A percentile compares a stretch with the other conserved stretches of the same genome.
Evolutionary conservation across 371 early-diverging fungal species (phyloP).

Genomic region (Mortierella sp.): DNA sequence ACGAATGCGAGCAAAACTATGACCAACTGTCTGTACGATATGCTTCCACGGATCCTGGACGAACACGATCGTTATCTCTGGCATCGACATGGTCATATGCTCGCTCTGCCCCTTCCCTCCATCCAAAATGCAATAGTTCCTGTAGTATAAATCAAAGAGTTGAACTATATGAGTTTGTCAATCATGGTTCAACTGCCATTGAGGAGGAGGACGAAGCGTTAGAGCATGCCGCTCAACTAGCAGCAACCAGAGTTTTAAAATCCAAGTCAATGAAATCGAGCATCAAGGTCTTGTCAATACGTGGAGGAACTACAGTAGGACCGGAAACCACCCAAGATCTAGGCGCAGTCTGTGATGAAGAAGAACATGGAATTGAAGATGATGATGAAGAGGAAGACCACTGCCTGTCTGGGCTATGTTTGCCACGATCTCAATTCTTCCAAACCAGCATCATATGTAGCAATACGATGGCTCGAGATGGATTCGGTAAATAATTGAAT

Average conservation of each 20-base stretch:
- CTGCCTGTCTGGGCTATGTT: slow-evolving; percentile 34
- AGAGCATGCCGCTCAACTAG: slow-evolving; percentile 20
- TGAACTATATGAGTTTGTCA: slow-evolving; percentile 87
- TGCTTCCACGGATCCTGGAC: not conserved
- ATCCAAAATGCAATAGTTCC: slow-evolving; percentile 36
- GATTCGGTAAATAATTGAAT: slow-evolving; percentile 27
- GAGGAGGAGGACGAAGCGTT: slow-evolving; percentile 40
- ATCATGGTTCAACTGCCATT: slow-evolving; percentile 26
- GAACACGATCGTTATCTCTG: not conserved
- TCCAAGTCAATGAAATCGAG: not conserved
- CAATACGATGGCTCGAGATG: slow-evolving; percentile 51
- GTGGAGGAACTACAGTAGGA: not conserved
- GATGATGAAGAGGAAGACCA: slow-evolving; percentile 3
- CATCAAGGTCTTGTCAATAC: not conserved
- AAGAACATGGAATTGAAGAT: not conserved
- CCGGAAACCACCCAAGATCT: not conserved
- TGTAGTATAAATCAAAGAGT: slow-evolving; percentile 79
- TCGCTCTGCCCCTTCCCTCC: slow-evolving; percentile 6
- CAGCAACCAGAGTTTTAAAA: slow-evolving; percentile 6
- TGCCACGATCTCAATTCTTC: slow-evolving; percentile 38
- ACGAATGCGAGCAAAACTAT: not conserved
- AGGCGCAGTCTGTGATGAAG: not conserved
- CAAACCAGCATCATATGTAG: slow-evolving; percentile 46
- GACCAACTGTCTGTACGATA: not conserved
- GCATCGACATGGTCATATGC: not conserved